Percentiles rank a stretch among this genome's conserved stretches.
Evolutionary conservation across 371 early-diverging fungal genomes (phyloP).

Genomic region (Apophysomyces trapeziformis): DNA sequence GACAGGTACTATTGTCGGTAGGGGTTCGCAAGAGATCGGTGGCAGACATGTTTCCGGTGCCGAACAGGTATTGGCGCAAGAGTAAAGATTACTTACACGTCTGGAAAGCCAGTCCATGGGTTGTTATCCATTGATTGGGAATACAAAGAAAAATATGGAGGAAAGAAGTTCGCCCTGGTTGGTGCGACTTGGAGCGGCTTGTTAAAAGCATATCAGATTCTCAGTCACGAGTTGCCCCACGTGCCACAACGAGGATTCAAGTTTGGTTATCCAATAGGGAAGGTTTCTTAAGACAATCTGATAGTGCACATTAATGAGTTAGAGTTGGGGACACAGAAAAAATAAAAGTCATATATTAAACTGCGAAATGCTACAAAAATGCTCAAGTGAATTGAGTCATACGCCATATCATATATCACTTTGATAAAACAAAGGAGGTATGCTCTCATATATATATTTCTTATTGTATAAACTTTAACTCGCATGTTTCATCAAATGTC

Average conservation of each 20-base stretch:
- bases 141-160: background rate
- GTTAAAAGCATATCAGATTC: background rate
- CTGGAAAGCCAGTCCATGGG: constrained; percentile 43
- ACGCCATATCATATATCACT: no score
- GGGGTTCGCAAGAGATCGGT: constrained; percentile 26
- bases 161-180: constrained; percentile 6
- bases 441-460: background rate
- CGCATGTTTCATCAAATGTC: background rate
- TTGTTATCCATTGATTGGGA: constrained; percentile 7
- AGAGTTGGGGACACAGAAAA: background rate
- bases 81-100: constrained; percentile 33
- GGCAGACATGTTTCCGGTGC: constrained; percentile 25
- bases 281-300: no score
- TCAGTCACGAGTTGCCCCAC: constrained; percentile 4
- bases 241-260: background rate
- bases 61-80: constrained; percentile 22
- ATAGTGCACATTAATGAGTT: background rate
- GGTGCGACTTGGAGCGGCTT: background rate
- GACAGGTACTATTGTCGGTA: constrained; percentile 28
- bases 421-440: background rate
- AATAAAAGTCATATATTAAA: background rate
- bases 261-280: background rate
- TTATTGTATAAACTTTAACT: background rate
- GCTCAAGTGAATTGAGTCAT: no score
- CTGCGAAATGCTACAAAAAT: no score